Base-by-base conservation (phyloP, 2,329 filamentous ascomycete species). In the Fusarium euwallaceae region DNA sequence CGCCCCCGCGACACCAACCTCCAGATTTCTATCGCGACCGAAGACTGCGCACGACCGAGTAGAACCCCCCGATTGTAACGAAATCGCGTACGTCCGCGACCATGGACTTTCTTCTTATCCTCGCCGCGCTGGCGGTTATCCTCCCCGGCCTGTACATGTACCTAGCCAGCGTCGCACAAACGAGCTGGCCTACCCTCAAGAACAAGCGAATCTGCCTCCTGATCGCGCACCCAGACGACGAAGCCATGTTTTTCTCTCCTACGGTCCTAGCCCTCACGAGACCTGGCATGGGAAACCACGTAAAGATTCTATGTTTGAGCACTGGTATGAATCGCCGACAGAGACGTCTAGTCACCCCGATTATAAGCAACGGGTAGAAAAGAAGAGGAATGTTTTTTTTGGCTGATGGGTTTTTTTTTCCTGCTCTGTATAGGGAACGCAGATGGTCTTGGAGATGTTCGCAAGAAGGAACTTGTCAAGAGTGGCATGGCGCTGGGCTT, bases 201-300 rank as follows among this genome's bases (percentile, higher is more conserved):
- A 93, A 94, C 86, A 97, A 97, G 88, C 92, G 94, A 80, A 95
- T 99, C 80, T 93, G 94, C 81, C 89, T 99, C 64, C 88, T 99
- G 65, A 98, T 99, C 80, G 97, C 97, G 24, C 97, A 99, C 85
- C 97, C 97, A 0, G 97, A 99, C 84, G 97, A 99, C 80, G 97
- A 99, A 86, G 97, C 96, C 83, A 99, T 99, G 97, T 99, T 99
- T 88, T 99, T 99, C 84, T 92, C 95, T 73, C 97, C 97, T 0
- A 94, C 95, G 1, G 88, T 98, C 16, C 88, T 97, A 78, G 92
- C 94, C n/a, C 89, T 99, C 67, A 96, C 95, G 20, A 88, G 90
- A 16, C 94, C 95, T 5, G 90, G 92, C 69, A 88, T 93, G 22
- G 93, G 94, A 5, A 98, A 99, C 84, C 95, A 97, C 81, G 89